Evolutionary conservation across 257 asterid species (phyloP).

Genomic region (Nicotiana tomentosiformis): DNA sequence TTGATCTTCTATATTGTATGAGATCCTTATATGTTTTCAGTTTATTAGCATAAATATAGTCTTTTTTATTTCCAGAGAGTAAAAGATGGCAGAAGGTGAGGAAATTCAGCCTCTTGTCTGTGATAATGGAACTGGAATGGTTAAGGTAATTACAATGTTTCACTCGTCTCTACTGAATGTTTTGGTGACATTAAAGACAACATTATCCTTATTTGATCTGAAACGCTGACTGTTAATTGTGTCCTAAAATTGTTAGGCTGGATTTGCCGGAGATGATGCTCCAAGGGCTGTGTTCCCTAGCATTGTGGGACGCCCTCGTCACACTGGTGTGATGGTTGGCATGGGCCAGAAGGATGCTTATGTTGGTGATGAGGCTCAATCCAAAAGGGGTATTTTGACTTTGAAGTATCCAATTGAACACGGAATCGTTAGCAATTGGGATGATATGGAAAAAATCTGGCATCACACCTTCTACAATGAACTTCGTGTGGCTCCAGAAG

Average conservation of each 20-base stretch:
- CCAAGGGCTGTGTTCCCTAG: slow-evolving; percentile 33
- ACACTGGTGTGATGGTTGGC: slow-evolving; percentile 42
- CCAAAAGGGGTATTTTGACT: slow-evolving; percentile 68
- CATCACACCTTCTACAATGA: slow-evolving; percentile 59
- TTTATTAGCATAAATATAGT: not conserved
- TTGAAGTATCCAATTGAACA: slow-evolving; percentile 53
- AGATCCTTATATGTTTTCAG: not conserved
- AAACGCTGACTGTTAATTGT: not conserved
- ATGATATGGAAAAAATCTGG: slow-evolving; percentile 65
- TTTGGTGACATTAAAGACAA: not conserved
- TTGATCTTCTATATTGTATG: not conserved
- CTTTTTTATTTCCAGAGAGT: not conserved
- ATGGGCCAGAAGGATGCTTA: slow-evolving; percentile 63
- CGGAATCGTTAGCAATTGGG: slow-evolving; percentile 55
- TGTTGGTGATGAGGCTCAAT: slow-evolving; percentile 40
- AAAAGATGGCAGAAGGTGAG: slow-evolving; percentile 19
- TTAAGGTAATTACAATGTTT: not conserved
- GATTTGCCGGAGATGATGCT: slow-evolving; percentile 36
- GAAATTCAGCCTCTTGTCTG: slow-evolving; percentile 19
- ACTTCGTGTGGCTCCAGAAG: slow-evolving; percentile 43
- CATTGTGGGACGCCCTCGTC: slow-evolving; percentile 34
- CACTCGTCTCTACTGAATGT: not conserved
- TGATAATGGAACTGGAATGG: slow-evolving; percentile 22
- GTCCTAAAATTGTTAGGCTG: slow-evolving; percentile 21
- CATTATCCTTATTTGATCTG: not conserved